A percentile compares a stretch with the other conserved stretches of the same genome.
Evolutionary conservation across 331 rosid species (phyloP).

Genomic region (Rosa hybrid): DNA sequence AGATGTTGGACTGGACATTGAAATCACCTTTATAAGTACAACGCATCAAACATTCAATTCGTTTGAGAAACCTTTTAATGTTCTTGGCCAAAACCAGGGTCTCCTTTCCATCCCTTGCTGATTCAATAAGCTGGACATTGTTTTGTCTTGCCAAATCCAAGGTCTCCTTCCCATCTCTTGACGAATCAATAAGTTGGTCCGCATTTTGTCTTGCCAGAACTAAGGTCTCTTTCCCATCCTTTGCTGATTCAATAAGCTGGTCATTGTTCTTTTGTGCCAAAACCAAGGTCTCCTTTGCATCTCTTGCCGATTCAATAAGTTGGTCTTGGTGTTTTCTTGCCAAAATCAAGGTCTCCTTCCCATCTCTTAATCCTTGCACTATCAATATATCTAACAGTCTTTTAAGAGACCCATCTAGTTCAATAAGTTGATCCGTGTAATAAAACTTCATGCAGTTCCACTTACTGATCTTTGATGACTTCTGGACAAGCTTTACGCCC

Average conservation of each 20-base stretch:
- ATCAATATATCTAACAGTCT: background rate
- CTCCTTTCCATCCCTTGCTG: background rate
- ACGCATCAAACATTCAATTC: background rate
- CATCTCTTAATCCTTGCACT: background rate
- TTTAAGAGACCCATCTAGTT: background rate
- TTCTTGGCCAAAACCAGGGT: background rate
- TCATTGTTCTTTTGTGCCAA: background rate
- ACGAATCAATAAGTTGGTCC: background rate
- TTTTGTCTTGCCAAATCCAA: background rate
- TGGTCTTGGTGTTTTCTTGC: background rate
- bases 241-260: background rate
- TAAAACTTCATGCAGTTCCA: constrained; percentile 4
- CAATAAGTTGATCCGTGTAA: background rate
- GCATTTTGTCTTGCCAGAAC: background rate
- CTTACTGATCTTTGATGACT: background rate
- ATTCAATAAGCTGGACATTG: background rate
- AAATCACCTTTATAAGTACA: background rate
- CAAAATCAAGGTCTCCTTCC: background rate
- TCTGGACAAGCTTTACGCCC: background rate
- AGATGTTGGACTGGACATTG: background rate
- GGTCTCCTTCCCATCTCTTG: background rate
- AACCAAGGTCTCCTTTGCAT: background rate
- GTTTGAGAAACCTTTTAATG: background rate
- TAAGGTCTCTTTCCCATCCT: background rate
- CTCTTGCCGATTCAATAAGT: background rate